Base-by-base conservation (phyloP, 108 stramenopile species). In the Aureococcus anophagefferens region DNA sequence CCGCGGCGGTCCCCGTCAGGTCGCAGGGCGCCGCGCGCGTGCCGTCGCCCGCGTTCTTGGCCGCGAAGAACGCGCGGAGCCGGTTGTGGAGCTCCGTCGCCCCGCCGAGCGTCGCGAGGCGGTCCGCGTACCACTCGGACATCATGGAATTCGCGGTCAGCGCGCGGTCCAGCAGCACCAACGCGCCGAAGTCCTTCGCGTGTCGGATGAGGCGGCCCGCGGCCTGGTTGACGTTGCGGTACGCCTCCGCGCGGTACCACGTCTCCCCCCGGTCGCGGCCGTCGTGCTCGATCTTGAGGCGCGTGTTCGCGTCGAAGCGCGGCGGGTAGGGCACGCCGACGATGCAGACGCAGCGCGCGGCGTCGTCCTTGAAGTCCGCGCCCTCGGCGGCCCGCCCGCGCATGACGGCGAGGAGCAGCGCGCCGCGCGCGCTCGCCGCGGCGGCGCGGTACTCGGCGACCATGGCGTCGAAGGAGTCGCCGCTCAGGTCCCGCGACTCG, bases 201-300 rank as follows among this genome's bases (percentile, higher is more conserved):
- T 82, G 81, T 18, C 81, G 79, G 70, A 82, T 81, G 36, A 65
- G 69, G n/a, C 67, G 66, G 13, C 76, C 74, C 25, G 72, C n/a
- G 0, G 80, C 81, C 76, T 81, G 81, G 67, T 81, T 81, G 36
- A 80, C 25, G 4, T 79, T 79, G 16, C 79, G 76, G n/a, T 62
- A 81, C 18, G 81, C 81, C 67, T 81, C 76, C 37, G 77, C 76
- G 5, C 32, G 4, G 69, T 81, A 81, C 81, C 81, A 81, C 33
- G 63, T 34, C 28, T 32, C 7, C 0, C 79, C 78, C 31, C 5
- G 0, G 33, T 21, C 7, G 34, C 34, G 71, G 34, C 35, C 35
- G 69, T 68, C 68, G 70, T 76, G 71, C 63, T 64, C 75, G 36
- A 35, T 35, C 29, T 35, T 33, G 65, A 76, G 76, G 35, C 40